Evolutionary conservation across 306 rosid species (phyloP), one percentile per base, ranked within the genome.

Genomic region (Fagus sylvatica): DNA sequence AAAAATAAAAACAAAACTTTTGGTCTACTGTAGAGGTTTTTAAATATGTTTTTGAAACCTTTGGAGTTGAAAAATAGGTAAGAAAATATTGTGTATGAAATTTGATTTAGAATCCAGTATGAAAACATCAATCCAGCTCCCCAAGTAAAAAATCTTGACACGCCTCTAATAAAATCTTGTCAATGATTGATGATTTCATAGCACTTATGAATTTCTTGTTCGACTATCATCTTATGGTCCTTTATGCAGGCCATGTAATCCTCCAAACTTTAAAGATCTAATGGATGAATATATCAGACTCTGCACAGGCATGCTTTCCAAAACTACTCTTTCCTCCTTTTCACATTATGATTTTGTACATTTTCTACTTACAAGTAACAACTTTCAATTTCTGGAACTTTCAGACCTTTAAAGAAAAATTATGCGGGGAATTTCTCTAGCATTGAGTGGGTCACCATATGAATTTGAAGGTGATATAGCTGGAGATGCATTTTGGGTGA

Each of bases 381-480:
- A 41, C 34, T 65, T 48, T 39, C 74, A 36, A 49, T 80, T 54
- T 81, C 76, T 79, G 61, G 60, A 69, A 36, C 43, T 77, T 56
- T 16, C 90, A 93, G 98, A 86, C 36, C 96, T 95, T 79, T 92
- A 96, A 33, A 89, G 84, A 78, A 92, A 85, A 71, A 92, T 92
- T 30, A 78, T 95, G 97, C 90, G 93, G 3, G 98, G 98, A 77
- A 91, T 95, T 42, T 97, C 96, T 73, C 79, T 93, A 71, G 99
- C 93, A 73, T 75, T 93, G 86, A 93, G 94, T 12, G 98, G 97
- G 75, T 87, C 96, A 5, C 90, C 96, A 4, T 76, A 89, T 75
- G 99, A 93, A 82, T 93, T 95, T 76, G 99, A 95, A 84, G 99
- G 96, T 60, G 85, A 87, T 5, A 91, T 91, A 87, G 99, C 98